Conservation (phyloP, 805 yeast genomes). For the Kodamaea neixiangensis region DNA sequence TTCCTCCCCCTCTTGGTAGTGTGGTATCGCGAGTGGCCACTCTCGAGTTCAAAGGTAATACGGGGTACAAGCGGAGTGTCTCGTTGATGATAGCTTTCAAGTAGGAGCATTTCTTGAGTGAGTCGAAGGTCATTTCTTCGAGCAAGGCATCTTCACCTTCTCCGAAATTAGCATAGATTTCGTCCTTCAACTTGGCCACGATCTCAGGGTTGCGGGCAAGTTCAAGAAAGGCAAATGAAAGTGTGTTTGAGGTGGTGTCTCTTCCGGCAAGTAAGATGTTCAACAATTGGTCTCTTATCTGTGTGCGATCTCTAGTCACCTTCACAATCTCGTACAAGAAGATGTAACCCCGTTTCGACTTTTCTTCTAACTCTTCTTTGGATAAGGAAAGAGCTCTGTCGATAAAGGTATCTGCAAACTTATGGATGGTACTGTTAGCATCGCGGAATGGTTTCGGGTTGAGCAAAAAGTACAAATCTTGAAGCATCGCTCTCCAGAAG, state of each 20-base stretch:
- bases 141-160: conserved; percentile 28
- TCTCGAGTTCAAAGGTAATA: conserved; percentile 25
- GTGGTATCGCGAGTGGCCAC: conserved; percentile 24
- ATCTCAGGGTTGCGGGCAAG: conserved; percentile 35
- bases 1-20: conserved; percentile 30
- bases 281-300: conserved; percentile 40
- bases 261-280: conserved; percentile 46
- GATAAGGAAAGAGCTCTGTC: conserved; percentile 17
- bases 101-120: conserved; percentile 40
- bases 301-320: conserved; percentile 36
- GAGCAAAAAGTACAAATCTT: conserved; percentile 16
- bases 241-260: conserved; percentile 45
- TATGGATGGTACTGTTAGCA: conserved; percentile 16
- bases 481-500: conserved; percentile 20
- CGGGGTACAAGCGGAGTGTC: conserved; percentile 37
- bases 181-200: conserved; percentile 32
- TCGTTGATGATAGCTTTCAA: conserved; percentile 39
- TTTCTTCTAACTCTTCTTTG: conserved; percentile 17
- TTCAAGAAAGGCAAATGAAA: conserved; percentile 37
- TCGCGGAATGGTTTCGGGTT: conserved; percentile 17
- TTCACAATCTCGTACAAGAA: conserved; percentile 42
- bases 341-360: conserved; percentile 29
- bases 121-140: conserved; percentile 36
- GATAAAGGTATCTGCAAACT: conserved; percentile 18
- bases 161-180: conserved; percentile 32